Evolutionary conservation across 345 rosid species (phyloP), one percentile per base, ranked within the genome.

Genomic region (Trapa bicornis): DNA sequence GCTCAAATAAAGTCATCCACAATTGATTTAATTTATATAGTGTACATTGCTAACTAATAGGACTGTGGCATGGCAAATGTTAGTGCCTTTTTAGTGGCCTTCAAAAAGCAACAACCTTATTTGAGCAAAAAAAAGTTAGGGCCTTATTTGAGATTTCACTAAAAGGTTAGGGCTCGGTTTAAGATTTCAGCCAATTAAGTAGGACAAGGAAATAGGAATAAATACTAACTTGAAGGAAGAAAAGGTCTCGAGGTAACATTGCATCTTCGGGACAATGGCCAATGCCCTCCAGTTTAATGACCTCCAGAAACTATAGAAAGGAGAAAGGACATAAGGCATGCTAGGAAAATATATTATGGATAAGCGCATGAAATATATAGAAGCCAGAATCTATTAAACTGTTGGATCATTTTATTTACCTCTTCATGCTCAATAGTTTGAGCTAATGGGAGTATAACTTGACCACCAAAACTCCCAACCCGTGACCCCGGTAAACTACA

Each of bases 341-440:
- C 5, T n/a, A 5, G 11, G 35, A 58, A 8, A n/a, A 3, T 32
- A 58, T 58, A 35, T 2, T 8, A 35, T 12, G 38, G 37, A 58
- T 16, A 58, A 22, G 4, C 0, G 14, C 9, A 6, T 58, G 43
- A 0, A 58, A 60, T 61, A 16, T 12, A 15, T 39, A 42, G 33
- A 60, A 15, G 29, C 22, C 33, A 36, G 60, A 45, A 39, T 16
- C 47, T 16, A 8, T 7, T n/a, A 9, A 3, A 11, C 0, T 33
- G 37, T 10, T 58, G 63, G 63, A 58, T 41, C 6, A n/a, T 50
- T 15, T 50, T 50, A 50, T 4, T 17, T 65, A 95, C 99, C 92
- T 95, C 99, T 78, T 95, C 99, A 70, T 95, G 92, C 76, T 95
- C 98, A 43, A 88, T 76, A 60, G 96, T 91, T 71, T 95, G 98